Percentiles rank a stretch among this genome's conserved stretches.
Evolutionary conservation across 140 eudicot species (phyloP).

Genomic region (Cichorium intybus): DNA sequence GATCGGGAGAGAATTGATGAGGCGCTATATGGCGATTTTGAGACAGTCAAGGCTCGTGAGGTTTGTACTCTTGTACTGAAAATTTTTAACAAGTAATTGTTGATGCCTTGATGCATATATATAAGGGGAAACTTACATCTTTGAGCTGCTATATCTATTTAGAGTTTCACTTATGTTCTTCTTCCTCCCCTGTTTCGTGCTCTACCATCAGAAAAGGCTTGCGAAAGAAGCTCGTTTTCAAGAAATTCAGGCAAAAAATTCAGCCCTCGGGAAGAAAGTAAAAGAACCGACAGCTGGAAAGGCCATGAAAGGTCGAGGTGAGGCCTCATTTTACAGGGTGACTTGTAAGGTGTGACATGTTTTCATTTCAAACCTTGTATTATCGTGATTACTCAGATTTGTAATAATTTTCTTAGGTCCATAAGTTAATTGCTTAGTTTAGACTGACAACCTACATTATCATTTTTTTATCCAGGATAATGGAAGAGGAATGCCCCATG

Average conservation of each 20-base stretch:
- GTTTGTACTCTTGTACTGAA: constrained; percentile 37
- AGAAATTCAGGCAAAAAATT: constrained; percentile 89
- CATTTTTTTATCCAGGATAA: constrained; percentile 58
- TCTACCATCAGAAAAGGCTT: constrained; percentile 67
- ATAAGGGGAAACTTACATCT: neutral
- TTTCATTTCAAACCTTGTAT: constrained; percentile 4
- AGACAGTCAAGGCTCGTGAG: constrained; percentile 94
- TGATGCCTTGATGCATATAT: constrained; percentile 12
- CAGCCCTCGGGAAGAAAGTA: constrained; percentile 82
- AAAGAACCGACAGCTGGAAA: constrained; percentile 60
- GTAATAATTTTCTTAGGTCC: neutral
- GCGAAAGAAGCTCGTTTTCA: constrained; percentile 97
- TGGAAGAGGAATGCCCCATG: constrained; percentile 99
- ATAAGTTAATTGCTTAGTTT: neutral
- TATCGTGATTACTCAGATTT: neutral
- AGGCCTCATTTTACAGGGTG: constrained; percentile 92
- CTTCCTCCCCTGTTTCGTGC: constrained; percentile 13
- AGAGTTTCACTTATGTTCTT: neutral
- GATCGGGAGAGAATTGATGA: constrained; percentile 87
- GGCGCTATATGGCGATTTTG: constrained; percentile 88
- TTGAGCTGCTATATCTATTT: neutral
- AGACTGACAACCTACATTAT: constrained; percentile 8
- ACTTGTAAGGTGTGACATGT: constrained; percentile 77
- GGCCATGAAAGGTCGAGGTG: constrained; percentile 78
- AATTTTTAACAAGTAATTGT: constrained; percentile 1